phyloP scores from a whole-genome alignment of 2,329 filamentous ascomycete species.

The Volutella citrinella region DNA sequence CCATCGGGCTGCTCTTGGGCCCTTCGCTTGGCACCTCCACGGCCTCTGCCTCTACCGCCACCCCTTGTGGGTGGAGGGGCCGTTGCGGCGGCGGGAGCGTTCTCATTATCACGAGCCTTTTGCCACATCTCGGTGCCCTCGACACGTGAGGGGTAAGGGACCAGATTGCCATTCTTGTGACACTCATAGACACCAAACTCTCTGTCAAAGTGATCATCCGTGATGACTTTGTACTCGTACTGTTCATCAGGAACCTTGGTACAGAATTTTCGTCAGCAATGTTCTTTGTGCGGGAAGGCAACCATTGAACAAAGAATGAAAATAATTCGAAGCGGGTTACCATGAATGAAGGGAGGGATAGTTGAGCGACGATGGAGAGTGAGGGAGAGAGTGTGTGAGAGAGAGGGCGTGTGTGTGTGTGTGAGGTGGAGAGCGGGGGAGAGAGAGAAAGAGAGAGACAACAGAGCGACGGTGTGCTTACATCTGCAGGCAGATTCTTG shows the following conservation, averaged over 20 bases:
- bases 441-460: conserved; percentile 8
- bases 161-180: conserved; percentile 38
- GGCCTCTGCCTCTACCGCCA: conserved; percentile 30
- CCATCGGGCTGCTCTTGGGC: conserved; percentile 48
- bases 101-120: conserved; percentile 34
- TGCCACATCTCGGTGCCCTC: conserved; percentile 42
- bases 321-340: too few relatives aligned
- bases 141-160: conserved; percentile 44
- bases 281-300: too few relatives aligned
- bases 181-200: conserved; percentile 43
- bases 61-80: conserved; percentile 25
- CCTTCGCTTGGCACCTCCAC: conserved; percentile 45
- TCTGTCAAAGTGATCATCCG: conserved; percentile 40
- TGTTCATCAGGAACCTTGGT: conserved; percentile 41
- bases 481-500: conserved; percentile 45
- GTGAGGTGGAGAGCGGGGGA: conserved; percentile 17
- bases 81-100: conserved; percentile 31
- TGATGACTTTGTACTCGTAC: conserved; percentile 44
- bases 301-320: too few relatives aligned
- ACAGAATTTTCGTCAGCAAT: too few relatives aligned
- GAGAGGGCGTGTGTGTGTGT: conserved; percentile 11
- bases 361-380: too few relatives aligned
- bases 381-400: background rate
- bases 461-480: conserved; percentile 32
- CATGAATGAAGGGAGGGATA: too few relatives aligned